Base-by-base conservation (phyloP, 1,284 basidiomycete genomes). In the Ustilago hordei region DNA sequence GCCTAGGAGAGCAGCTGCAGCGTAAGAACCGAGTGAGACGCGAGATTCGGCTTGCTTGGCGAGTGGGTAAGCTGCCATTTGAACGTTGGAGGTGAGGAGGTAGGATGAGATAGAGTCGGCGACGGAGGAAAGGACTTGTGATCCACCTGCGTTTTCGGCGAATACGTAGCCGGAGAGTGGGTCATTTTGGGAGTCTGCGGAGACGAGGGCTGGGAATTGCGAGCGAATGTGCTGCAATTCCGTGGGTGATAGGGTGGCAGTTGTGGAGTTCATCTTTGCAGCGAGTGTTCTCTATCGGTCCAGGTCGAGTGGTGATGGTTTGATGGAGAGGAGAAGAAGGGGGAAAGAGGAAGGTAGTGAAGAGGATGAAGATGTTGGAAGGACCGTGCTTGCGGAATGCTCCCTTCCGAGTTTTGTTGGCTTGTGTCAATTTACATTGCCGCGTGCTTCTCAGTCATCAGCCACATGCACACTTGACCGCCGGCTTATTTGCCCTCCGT, bases 111-210 rank as follows among this genome's bases (percentile, higher is more conserved):
- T 89, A 41, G 89, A 87, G 62, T 90, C 88, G 52, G 90, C 90
- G 45, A 91, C 91, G 1, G 78, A 62, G 43, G 77, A 73, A 1
- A 86, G 76, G 64, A 85, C 85, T 83, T 93, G 92, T 3, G 91
- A 92, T 5, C 92, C 93, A 0, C 92, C 93, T 0, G 93, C 93
- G 78, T 92, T 93, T 86, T 93, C 92, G 9, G 89, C 92, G 79
- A 90, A 93, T 74, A 93, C 73, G 12, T 60, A 61, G 19, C 48
- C 50, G 1, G 35, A 6, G 23, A 47, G 23, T 15, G 8, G 31
- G 8, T n/a, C 28, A 23, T 45, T 9, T 3, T 23, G 8, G 35
- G 34, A n/a, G 34, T 69, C 67, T n/a, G 67, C 50, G 23, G 63
- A 50, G 31, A 55, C 53, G 6, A 72, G 53, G 0, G 69, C 60